A percentile compares a stretch with the other conserved stretches of the same genome.
Evolutionary conservation across 1,284 basidiomycete species (phyloP).

Genomic region (Apiotrichum montevideense): DNA sequence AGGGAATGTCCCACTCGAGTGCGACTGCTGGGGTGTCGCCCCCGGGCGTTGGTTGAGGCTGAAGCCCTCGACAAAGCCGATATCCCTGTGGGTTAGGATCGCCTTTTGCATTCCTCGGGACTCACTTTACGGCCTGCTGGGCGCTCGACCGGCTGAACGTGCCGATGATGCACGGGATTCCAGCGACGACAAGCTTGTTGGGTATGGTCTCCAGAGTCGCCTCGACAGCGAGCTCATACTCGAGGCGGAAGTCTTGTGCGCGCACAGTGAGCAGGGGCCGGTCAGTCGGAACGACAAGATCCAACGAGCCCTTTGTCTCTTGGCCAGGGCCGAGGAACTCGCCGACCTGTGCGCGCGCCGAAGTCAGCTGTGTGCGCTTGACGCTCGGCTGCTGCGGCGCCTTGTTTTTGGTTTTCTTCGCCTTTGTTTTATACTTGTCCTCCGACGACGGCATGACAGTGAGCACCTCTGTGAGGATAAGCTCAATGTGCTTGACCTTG

Average conservation of each 20-base stretch:
- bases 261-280: slow-evolving; percentile 69
- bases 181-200: slow-evolving; percentile 60
- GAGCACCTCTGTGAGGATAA: slow-evolving; percentile 66
- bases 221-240: slow-evolving; percentile 66
- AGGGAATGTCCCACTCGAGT: not conserved
- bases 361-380: slow-evolving; percentile 45
- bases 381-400: slow-evolving; percentile 56
- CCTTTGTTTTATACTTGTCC: slow-evolving; percentile 4
- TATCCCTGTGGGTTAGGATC: slow-evolving; percentile 27
- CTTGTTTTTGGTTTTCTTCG: slow-evolving; percentile 51
- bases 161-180: slow-evolving; percentile 50
- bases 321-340: not conserved
- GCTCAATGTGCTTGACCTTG: slow-evolving; percentile 71
- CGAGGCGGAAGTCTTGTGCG: slow-evolving; percentile 72
- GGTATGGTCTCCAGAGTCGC: slow-evolving; percentile 62
- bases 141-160: slow-evolving; percentile 29
- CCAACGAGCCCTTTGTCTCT: slow-evolving; percentile 54
- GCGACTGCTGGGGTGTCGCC: not conserved
- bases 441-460: slow-evolving; percentile 32
- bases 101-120: not conserved
- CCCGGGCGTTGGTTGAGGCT: slow-evolving; percentile 19
- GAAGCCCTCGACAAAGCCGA: slow-evolving; percentile 39
- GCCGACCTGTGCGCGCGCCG: not conserved
- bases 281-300: slow-evolving; percentile 60
- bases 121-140: slow-evolving; percentile 40